Percentiles rank a stretch among this genome's conserved stretches.
Evolutionary conservation across 2,329 filamentous ascomycete genomes (phyloP).

Genomic region (Fusarium coicis): DNA sequence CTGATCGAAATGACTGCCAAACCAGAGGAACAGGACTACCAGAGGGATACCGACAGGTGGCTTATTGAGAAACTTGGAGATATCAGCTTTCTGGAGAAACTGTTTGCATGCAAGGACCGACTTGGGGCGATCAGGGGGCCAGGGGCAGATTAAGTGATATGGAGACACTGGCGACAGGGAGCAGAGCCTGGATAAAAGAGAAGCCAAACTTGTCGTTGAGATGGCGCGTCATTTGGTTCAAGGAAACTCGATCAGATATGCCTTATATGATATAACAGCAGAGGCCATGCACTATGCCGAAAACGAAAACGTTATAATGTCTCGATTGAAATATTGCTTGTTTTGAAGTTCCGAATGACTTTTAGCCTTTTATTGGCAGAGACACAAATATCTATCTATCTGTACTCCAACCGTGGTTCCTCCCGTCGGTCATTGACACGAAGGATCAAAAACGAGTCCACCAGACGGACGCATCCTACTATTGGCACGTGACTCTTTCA

Average conservation of each 20-base stretch:
- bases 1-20: constrained; percentile 41
- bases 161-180: background rate
- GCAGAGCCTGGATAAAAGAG: background rate
- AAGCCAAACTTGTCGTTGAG: background rate
- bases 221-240: background rate
- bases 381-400: background rate
- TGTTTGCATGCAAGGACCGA: constrained; percentile 11
- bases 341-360: background rate
- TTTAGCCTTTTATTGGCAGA: background rate
- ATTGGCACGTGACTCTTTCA: background rate
- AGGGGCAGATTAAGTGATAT: background rate
- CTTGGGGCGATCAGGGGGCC: background rate
- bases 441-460: background rate
- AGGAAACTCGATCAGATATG: background rate
- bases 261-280: background rate
- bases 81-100: constrained; percentile 38
- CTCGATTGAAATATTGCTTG: background rate
- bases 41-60: constrained; percentile 39
- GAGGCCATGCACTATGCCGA: background rate
- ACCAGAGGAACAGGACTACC: constrained; percentile 30
- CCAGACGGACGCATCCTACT: background rate
- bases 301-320: background rate
- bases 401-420: background rate
- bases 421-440: no score
- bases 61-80: constrained; percentile 39